A percentile compares a stretch with the other conserved stretches of the same genome.
These are phyloP conservation scores for Piper longum DNA, from an alignment of 164 flowering plant genomes.

Conservation along the genomic window DNA sequence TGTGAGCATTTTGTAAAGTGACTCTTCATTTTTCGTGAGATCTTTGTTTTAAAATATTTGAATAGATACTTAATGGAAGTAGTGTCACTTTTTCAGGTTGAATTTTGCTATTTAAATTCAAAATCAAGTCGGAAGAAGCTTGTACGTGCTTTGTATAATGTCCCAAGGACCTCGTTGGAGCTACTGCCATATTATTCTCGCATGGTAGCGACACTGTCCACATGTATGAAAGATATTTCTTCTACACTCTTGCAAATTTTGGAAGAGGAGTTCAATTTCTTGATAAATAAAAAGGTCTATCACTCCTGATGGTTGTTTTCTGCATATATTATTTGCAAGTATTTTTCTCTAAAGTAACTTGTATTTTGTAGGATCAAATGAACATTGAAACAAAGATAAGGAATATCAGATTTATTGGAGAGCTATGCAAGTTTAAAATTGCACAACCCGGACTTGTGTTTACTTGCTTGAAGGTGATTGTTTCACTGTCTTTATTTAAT, in stretches of 20 bases:
- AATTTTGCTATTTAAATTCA: conserved; percentile 91
- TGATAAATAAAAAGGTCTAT: conserved; percentile 78
- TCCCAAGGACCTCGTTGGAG: conserved; percentile 90
- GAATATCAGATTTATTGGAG: conserved; percentile 94
- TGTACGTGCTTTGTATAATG: conserved; percentile 84
- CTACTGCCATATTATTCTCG: conserved; percentile 90
- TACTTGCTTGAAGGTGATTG: conserved; percentile 69
- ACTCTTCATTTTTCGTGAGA: neutral
- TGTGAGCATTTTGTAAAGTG: conserved; percentile 28
- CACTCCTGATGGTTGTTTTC: neutral
- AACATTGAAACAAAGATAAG: conserved; percentile 91
- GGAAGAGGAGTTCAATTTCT: conserved; percentile 88
- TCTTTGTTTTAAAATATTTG: neutral
- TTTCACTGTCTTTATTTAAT: too few species aligned
- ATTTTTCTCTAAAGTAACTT: neutral
- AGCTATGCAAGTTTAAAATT: conserved; percentile 87
- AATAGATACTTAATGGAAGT: neutral
- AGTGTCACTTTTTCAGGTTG: conserved; percentile 45
- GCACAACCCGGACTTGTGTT: conserved; percentile 80
- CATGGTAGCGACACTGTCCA: conserved; percentile 92
- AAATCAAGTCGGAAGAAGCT: conserved; percentile 81
- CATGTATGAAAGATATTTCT: conserved; percentile 93
- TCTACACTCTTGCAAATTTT: conserved; percentile 63
- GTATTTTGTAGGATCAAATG: conserved; percentile 83
- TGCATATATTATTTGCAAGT: neutral